Conservation (phyloP, 2,329 filamentous ascomycete species). For the Cytospora chrysosperma region DNA sequence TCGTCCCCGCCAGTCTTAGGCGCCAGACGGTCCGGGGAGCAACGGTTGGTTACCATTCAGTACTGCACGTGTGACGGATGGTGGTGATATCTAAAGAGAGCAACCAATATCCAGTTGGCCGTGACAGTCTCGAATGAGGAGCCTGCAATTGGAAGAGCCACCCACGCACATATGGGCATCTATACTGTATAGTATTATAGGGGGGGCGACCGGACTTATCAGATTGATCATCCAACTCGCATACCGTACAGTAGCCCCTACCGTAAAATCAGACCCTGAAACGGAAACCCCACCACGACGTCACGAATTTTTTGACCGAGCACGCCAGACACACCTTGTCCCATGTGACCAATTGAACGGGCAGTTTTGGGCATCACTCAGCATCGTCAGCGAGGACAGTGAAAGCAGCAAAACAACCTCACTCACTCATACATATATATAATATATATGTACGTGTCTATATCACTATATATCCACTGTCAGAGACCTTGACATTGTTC, state of each 20-base stretch:
- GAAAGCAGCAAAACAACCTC: background rate
- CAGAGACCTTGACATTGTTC: background rate
- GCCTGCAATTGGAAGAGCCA: background rate
- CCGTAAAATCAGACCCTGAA: background rate
- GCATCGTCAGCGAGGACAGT: constrained; percentile 12
- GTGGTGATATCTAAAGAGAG: background rate
- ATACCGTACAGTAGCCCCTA: background rate
- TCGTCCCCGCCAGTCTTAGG: constrained; percentile 2
- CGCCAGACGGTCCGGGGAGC: background rate
- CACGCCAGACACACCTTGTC: constrained; percentile 23
- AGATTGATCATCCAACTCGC: background rate
- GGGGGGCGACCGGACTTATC: too few relatives aligned
- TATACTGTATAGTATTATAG: background rate
- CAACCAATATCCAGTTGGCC: too few relatives aligned
- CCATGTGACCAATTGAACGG: constrained; percentile 19
- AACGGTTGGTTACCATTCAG: background rate
- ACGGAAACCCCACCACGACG: constrained; percentile 19
- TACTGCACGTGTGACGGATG: background rate
- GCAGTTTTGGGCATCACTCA: constrained; percentile 14
- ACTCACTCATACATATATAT: too few relatives aligned
- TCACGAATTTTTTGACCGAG: constrained; percentile 21
- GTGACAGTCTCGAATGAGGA: background rate
- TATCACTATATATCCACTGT: background rate
- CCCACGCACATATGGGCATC: background rate
- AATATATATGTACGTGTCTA: too few relatives aligned